A percentile compares a stretch with the other conserved stretches of the same genome.
Conservation (phyloP, 257 asterid species). For the Voacanga thouarsii region DNA sequence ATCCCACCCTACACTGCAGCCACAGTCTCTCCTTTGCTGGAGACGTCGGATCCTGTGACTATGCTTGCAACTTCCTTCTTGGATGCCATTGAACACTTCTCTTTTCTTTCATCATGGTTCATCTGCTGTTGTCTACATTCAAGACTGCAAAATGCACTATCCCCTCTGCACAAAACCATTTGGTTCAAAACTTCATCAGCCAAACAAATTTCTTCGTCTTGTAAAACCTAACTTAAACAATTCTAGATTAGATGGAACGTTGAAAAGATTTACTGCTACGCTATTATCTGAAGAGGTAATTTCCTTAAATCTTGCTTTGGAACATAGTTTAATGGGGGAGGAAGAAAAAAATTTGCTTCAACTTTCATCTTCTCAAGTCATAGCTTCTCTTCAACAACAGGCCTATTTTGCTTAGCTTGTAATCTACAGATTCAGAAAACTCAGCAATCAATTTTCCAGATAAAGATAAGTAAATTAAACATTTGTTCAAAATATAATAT, state of each 20-base stretch:
- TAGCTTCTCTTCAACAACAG: background rate
- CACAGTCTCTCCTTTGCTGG: constrained; percentile 41
- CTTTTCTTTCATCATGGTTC: constrained; percentile 65
- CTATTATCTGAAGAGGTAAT: no score
- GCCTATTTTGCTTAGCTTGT: background rate
- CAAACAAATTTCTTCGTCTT: background rate
- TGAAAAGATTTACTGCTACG: background rate
- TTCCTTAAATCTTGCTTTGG: no score
- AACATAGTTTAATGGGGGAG: no score
- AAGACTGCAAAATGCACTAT: constrained; percentile 85
- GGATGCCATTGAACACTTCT: constrained; percentile 42
- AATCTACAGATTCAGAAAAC: background rate
- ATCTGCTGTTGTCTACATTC: constrained; percentile 83
- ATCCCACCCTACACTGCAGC: constrained; percentile 37
- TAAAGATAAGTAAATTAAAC: no score
- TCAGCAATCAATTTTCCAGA: background rate
- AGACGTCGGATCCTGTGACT: constrained; percentile 28
- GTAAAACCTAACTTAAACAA: background rate
- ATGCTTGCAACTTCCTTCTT: constrained; percentile 33
- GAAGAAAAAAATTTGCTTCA: background rate
- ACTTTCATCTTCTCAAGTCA: background rate
- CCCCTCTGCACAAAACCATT: constrained; percentile 55
- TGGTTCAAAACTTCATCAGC: background rate
- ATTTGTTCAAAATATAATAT: no score
- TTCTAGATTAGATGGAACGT: background rate